Conservation (phyloP, 2,329 filamentous ascomycete genomes). For the Beauveria caledonica region DNA sequence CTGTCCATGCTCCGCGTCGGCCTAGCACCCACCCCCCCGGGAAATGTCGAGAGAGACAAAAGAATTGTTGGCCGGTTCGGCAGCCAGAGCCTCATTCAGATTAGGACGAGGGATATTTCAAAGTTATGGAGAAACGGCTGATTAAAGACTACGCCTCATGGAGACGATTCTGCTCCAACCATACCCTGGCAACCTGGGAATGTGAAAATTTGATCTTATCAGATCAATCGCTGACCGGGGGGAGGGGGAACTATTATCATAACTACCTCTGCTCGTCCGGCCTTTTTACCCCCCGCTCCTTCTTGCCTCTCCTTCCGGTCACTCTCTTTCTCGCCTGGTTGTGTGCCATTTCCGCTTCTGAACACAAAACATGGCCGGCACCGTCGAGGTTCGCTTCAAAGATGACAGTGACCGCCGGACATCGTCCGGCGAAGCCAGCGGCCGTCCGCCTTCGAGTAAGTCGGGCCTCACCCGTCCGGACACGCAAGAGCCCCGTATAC, state of each 20-base stretch:
- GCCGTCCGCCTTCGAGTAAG: constrained; percentile 1
- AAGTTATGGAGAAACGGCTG: neutral
- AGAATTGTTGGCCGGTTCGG: neutral
- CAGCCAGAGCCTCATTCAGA: neutral
- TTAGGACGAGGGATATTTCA: neutral
- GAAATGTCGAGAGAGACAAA: neutral
- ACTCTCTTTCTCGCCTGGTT: neutral
- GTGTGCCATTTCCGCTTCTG: neutral
- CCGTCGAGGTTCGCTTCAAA: constrained; percentile 5
- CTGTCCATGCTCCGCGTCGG: neutral
- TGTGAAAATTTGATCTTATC: constrained; percentile 6
- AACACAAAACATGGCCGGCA: constrained; percentile 6
- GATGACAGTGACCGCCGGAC: neutral
- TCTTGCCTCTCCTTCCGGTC: too few relatives aligned
- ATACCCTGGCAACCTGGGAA: neutral
- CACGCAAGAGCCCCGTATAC: too few relatives aligned
- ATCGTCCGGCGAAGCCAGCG: neutral
- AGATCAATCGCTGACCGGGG: constrained; percentile 6
- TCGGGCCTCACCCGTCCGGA: too few relatives aligned
- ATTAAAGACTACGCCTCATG: neutral
- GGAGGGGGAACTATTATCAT: neutral
- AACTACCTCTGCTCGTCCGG: neutral
- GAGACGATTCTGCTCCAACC: neutral
- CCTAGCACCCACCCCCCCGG: neutral
- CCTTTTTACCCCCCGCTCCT: neutral